Evolutionary conservation across 371 early-diverging fungal species (phyloP).

Genomic region (Batrachochytrium dendrobatidis): DNA sequence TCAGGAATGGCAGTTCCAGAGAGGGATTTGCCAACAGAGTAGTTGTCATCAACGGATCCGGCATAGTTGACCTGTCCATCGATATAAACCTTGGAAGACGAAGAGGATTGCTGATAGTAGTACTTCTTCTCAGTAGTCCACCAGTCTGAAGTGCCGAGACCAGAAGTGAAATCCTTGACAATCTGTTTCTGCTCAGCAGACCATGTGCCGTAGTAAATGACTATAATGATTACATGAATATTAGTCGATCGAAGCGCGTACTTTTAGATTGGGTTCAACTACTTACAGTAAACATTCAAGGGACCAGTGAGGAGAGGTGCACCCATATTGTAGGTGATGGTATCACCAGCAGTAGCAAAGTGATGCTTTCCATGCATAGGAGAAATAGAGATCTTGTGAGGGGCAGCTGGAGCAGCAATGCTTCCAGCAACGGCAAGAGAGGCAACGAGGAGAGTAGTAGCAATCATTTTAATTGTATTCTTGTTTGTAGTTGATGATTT

Average conservation of each 20-base stretch:
- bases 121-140: slow-evolving; percentile 35
- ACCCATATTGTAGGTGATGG: slow-evolving; percentile 3
- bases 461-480: too few relatives aligned
- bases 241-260: too few relatives aligned
- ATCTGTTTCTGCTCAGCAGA: slow-evolving; percentile 24
- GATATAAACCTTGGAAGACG: slow-evolving; percentile 13
- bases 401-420: not conserved
- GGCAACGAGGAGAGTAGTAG: too few relatives aligned
- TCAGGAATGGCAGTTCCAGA: slow-evolving; percentile 28
- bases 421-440: not conserved
- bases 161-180: slow-evolving; percentile 41
- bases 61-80: slow-evolving; percentile 42
- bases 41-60: slow-evolving; percentile 38
- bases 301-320: slow-evolving; percentile 3
- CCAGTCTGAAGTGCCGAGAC: slow-evolving; percentile 39
- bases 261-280: too few relatives aligned
- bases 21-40: slow-evolving; percentile 36
- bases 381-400: not conserved
- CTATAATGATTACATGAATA: too few relatives aligned
- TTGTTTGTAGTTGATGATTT: too few relatives aligned
- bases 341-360: not conserved
- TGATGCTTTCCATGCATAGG: not conserved
- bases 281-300: not conserved
- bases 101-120: not conserved
- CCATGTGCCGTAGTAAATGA: slow-evolving; percentile 51